Evolutionary conservation across 192 early-diverging fungal species (phyloP).

Genomic region (Kickxella alabastrina): DNA sequence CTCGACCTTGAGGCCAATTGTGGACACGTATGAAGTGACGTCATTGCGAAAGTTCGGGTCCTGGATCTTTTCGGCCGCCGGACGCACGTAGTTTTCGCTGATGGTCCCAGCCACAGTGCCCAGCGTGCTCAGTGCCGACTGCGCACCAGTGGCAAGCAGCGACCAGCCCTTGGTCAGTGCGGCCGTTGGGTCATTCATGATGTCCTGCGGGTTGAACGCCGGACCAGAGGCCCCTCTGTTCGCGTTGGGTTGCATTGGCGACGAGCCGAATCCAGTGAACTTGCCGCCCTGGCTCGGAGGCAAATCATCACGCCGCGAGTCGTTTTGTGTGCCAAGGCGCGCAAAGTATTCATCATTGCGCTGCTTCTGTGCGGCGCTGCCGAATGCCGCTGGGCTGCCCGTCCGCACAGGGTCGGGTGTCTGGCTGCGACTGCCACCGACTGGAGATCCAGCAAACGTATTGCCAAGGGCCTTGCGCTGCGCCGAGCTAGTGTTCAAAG

Average conservation of each 20-base stretch:
- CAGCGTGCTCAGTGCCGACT: conserved; percentile 36
- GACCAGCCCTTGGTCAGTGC: conserved; percentile 67
- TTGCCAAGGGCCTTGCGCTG: conserved; percentile 50
- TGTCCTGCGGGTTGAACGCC: conserved; percentile 50
- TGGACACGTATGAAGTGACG: conserved; percentile 58
- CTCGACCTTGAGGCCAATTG: conserved; percentile 46
- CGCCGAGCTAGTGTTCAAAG: conserved; percentile 14
- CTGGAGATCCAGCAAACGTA: conserved; percentile 8
- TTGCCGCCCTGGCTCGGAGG: conserved; percentile 76
- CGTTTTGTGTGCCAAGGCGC: conserved; percentile 59
- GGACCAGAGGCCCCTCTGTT: background rate
- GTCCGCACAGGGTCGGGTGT: conserved; percentile 23
- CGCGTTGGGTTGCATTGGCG: conserved; percentile 17
- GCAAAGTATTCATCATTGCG: conserved; percentile 80
- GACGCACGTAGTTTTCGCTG: conserved; percentile 64
- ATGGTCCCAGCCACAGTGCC: conserved; percentile 48
- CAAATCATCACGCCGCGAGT: conserved; percentile 54
- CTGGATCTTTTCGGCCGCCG: conserved; percentile 58
- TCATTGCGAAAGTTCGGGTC: conserved; percentile 65
- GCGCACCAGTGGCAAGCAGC: conserved; percentile 57
- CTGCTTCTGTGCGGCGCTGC: conserved; percentile 51
- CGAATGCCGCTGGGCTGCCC: conserved; percentile 3
- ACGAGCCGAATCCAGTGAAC: conserved; percentile 70
- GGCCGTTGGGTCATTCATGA: conserved; percentile 66
- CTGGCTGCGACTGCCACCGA: conserved; percentile 20